Base-by-base conservation (phyloP, 1,284 basidiomycete species). In the Apiotrichum laibachii region DNA sequence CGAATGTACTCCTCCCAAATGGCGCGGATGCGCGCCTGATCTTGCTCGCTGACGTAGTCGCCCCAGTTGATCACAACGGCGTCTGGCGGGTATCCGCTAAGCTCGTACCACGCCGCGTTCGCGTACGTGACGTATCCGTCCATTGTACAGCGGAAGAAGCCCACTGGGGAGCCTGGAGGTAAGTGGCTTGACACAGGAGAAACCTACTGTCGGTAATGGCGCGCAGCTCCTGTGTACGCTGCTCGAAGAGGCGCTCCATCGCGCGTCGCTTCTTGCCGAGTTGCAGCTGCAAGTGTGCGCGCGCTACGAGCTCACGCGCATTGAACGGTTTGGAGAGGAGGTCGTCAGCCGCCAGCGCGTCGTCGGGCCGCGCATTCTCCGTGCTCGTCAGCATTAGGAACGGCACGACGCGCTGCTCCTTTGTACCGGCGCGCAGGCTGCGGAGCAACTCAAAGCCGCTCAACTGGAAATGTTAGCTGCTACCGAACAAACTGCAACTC, bases 291-390 rank as follows among this genome's bases (percentile, higher is more conserved):
- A 69, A 63, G 59, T 73, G 64, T 31, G 72, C 73, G 4, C 81
- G 70, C 12, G 80, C 80, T n/a, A 81, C 66, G 34, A 81, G 66
- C 59, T 81, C 80, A 34, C 75, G 63, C 0, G 72, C 68, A 22
- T 72, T 73, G 68, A 76, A 77, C 2, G 77, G 76, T 55, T 76
- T 77, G 2, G 64, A 65, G 12, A 77, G 63, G 46, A 74, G 73
- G 47, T 79, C 75, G 59, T 81, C 80, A 1, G 79, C 80, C 10
- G 76, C 78, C 8, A 60, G 45, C 42, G 43, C 55, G 10, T 50
- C 49, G 11, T 47, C 49, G 1, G 52, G 43, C 9, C 78, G 69
- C 13, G 65, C 57, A 47, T 75, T 72, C 40, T 74, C 73, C 9
- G 66, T 67, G 61, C 75, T 61, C 56, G 71, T 68, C 57, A 77